Evolutionary conservation across 129 eudicot genomes (phyloP).

Genomic region (Helianthus tuberosus): DNA sequence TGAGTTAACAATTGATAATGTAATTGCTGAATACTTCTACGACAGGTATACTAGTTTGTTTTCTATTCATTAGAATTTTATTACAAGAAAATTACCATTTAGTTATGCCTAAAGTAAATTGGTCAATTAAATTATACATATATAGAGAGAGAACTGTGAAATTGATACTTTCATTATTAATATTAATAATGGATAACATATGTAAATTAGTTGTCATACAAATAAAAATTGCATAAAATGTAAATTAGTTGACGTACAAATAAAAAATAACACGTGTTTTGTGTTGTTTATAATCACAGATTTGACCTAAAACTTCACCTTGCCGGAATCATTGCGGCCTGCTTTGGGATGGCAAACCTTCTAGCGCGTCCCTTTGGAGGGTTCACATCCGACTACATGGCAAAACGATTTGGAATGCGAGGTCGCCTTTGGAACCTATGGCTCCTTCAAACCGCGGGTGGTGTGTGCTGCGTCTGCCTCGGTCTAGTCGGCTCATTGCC

Average conservation of each 20-base stretch:
- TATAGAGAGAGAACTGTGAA: too few relatives aligned
- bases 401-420: constrained; percentile 57
- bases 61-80: too few relatives aligned
- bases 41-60: constrained; percentile 30
- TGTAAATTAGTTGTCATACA: too few relatives aligned
- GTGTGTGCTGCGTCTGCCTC: constrained; percentile 51
- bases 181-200: too few relatives aligned
- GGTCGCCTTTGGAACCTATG: constrained; percentile 69
- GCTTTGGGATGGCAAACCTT: constrained; percentile 64
- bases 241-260: not conserved
- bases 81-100: too few relatives aligned
- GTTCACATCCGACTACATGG: constrained; percentile 50
- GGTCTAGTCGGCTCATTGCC: constrained; percentile 51
- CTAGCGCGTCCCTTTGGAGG: constrained; percentile 58
- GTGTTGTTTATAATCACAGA: constrained; percentile 17
- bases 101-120: too few relatives aligned
- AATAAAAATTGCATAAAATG: too few relatives aligned
- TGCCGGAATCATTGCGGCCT: constrained; percentile 60
- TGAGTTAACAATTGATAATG: constrained; percentile 47
- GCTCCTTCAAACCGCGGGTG: constrained; percentile 63
- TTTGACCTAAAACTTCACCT: constrained; percentile 54
- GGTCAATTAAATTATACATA: too few relatives aligned
- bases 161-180: too few relatives aligned
- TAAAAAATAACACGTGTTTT: not conserved
- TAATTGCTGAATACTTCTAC: constrained; percentile 53